Evolutionary conservation across 2,329 filamentous ascomycete species (phyloP), one percentile per base, ranked within the genome.

Genomic region (Fusarium staphyleae): DNA sequence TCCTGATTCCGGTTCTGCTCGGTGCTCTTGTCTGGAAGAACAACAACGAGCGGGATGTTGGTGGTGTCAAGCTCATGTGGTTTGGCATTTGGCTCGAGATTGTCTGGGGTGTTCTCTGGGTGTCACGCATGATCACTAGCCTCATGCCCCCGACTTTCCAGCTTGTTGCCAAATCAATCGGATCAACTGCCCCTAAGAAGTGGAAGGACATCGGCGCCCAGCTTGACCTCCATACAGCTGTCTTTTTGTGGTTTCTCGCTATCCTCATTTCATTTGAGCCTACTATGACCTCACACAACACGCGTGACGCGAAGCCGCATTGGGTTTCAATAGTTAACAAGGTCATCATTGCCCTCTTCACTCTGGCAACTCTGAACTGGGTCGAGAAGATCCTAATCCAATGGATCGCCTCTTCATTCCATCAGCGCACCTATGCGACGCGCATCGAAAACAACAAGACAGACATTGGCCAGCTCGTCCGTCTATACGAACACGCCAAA

Each of bases 41-140:
- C 2, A 52, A 73, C 2, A 60, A 70, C 4, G 68, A 69, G n/a
- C 68, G 74, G 11, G 70, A 88, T 2, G 85, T 83, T 11, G 82
- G 81, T 6, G 81, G 81, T 15, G 91, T 96, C 0, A 69, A 85
- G 57, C 77, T 97, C 36, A 77, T 91, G 54, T 98, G 93, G 93
- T 97, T 98, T 69, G 90, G 90, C 24, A 91, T 97, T 57, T 98
- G 93, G 93, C 81, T 97, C 14, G 90, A 96, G 72, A 91, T 96
- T 34, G 82, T 97, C 19, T 98, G 93, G 93, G 80, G 93, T 58
- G 91, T 91, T 0, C 79, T 97, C 0, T 98, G 93, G 93, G 87
- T 88, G 15, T 88, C 81, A 1, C 78, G 82, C 11, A 82, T 85
- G 68, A 62, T 79, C 34, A 82, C 80, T 3, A 77, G 79, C 19